phyloP scores from a whole-genome alignment of 208 protist genomes.

The Trypanosoma scelopori region DNA sequence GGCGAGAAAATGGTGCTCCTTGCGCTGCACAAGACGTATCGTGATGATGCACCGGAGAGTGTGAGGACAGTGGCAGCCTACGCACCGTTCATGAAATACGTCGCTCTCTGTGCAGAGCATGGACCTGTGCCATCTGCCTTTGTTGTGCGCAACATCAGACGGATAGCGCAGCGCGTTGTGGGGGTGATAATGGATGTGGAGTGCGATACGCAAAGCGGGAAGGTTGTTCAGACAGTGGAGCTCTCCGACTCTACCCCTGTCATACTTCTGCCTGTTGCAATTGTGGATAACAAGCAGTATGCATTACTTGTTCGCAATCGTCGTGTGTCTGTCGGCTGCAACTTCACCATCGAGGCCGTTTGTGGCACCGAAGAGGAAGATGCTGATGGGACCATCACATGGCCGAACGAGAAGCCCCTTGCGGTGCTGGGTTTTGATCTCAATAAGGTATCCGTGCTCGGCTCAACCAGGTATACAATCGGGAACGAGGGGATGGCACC shows the following conservation, averaged over 20 bases:
- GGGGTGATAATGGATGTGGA: conserved; percentile 59
- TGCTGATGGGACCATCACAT: conserved; percentile 28
- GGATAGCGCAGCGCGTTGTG: conserved; percentile 62
- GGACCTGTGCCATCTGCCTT: conserved; percentile 50
- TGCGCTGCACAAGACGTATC: conserved; percentile 71
- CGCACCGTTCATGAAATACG: conserved; percentile 45
- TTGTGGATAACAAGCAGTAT: conserved; percentile 30
- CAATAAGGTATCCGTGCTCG: conserved; percentile 19
- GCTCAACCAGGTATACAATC: conserved; percentile 39
- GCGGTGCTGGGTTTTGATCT: conserved; percentile 33
- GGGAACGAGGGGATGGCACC: conserved; percentile 58
- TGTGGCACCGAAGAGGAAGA: conserved; percentile 29
- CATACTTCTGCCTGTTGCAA: conserved; percentile 51
- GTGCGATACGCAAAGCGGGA: conserved; percentile 34
- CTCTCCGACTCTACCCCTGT: conserved; percentile 37
- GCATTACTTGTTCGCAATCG: conserved; percentile 45
- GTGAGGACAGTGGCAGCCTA: conserved; percentile 50
- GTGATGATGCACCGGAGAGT: conserved; percentile 35
- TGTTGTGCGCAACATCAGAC: conserved; percentile 46
- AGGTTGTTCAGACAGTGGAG: conserved; percentile 39
- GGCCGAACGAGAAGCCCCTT: conserved; percentile 32
- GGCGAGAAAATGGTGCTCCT: conserved; percentile 40
- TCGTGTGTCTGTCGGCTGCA: conserved; percentile 36
- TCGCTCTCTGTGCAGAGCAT: conserved; percentile 29
- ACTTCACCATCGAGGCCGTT: conserved; percentile 40